Conservation (phyloP, 768 basidiomycete species). For the Suillus clintonianus region DNA sequence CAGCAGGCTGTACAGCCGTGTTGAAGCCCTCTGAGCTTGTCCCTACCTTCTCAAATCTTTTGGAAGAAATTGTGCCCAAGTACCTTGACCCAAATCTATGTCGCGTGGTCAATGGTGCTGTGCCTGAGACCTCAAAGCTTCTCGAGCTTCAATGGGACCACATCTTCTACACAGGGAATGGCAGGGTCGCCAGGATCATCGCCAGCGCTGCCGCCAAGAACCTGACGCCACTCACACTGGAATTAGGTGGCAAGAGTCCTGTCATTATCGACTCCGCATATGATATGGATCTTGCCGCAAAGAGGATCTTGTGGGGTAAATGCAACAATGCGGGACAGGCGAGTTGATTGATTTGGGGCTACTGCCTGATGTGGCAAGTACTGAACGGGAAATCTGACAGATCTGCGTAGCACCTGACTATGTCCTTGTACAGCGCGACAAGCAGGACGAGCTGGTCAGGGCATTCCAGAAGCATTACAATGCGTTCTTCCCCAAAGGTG, state of each 20-base stretch:
- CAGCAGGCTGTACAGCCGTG: slow-evolving; percentile 69
- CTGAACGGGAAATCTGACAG: slow-evolving; percentile 17
- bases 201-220: slow-evolving; percentile 27
- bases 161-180: slow-evolving; percentile 42
- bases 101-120: slow-evolving; percentile 51
- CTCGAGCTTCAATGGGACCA: slow-evolving; percentile 34
- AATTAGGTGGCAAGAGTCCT: slow-evolving; percentile 44
- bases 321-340: slow-evolving; percentile 66
- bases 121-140: slow-evolving; percentile 38
- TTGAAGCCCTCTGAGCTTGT: slow-evolving; percentile 66
- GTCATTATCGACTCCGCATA: slow-evolving; percentile 45
- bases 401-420: slow-evolving; percentile 49
- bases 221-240: slow-evolving; percentile 36
- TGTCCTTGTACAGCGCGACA: slow-evolving; percentile 39
- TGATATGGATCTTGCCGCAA: slow-evolving; percentile 54
- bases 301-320: slow-evolving; percentile 70
- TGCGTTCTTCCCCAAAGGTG: slow-evolving; percentile 56
- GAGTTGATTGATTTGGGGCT: slow-evolving; percentile 1
- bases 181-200: slow-evolving; percentile 25
- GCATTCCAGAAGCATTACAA: slow-evolving; percentile 45
- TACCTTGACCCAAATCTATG: slow-evolving; percentile 55
- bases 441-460: slow-evolving; percentile 48
- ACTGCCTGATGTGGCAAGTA: not conserved
- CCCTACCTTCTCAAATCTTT: slow-evolving; percentile 48
- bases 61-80: slow-evolving; percentile 57